These are phyloP conservation scores for Penicillium riverlandense DNA, from an alignment of 495 filamentous ascomycete genomes.

Conservation along the genomic window DNA sequence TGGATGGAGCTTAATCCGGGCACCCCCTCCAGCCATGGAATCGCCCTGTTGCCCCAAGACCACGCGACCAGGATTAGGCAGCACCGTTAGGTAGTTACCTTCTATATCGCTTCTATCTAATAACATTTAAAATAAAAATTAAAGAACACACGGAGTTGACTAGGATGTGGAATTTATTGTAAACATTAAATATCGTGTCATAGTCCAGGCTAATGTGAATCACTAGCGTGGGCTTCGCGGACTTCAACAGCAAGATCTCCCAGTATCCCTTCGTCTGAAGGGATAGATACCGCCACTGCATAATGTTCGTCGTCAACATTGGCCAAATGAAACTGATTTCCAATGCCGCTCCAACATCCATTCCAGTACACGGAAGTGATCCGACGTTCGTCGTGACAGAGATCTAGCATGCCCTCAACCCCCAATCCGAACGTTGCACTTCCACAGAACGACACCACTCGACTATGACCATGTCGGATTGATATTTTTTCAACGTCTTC, in stretches of 20 bases:
- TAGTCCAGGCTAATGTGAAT: not conserved
- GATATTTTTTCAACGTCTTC: constrained; percentile 4
- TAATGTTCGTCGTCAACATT: constrained; percentile 1
- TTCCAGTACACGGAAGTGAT: constrained; percentile 8
- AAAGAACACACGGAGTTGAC: too few relatives aligned
- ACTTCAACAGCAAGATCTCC: constrained; percentile 5
- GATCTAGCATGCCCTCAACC: constrained; percentile 7
- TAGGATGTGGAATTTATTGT: too few relatives aligned
- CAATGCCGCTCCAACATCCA: constrained; percentile 1
- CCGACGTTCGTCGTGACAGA: not conserved
- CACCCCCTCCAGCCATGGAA: too few relatives aligned
- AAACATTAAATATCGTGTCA: too few relatives aligned
- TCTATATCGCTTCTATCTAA: too few relatives aligned
- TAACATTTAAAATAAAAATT: too few relatives aligned
- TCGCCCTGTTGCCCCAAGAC: too few relatives aligned
- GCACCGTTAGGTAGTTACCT: too few relatives aligned
- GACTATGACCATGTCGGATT: constrained; percentile 1
- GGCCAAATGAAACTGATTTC: constrained; percentile 3
- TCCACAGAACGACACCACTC: constrained; percentile 5
- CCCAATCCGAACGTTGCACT: not conserved
- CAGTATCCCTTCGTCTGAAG: constrained; percentile 4
- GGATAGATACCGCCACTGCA: not conserved
- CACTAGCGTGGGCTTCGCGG: not conserved
- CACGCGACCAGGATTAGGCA: too few relatives aligned
- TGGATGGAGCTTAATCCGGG: too few relatives aligned